phyloP scores from a whole-genome alignment of 1,284 basidiomycete species.

The Phylloporus sp. region DNA sequence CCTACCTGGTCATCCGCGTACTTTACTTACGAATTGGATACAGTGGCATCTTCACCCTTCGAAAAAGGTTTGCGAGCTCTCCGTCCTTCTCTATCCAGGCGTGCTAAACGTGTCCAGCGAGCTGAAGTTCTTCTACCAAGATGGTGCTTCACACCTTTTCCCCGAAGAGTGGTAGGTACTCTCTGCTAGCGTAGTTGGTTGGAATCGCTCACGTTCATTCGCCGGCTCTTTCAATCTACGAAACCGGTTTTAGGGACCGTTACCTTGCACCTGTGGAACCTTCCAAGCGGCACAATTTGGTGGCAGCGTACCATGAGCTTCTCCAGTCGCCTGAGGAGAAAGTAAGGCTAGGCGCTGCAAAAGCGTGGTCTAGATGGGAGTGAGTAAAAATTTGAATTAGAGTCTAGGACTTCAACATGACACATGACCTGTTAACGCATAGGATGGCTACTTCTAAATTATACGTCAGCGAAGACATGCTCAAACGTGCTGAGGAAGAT shows the following conservation, averaged over 20 bases:
- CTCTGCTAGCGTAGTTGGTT: not conserved
- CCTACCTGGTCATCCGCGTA: not conserved
- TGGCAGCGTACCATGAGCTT: constrained; percentile 84
- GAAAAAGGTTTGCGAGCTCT: constrained; percentile 58
- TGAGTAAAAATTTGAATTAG: constrained; percentile 42
- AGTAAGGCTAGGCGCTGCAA: constrained; percentile 73
- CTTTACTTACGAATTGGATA: constrained; percentile 2
- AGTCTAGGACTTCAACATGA: not conserved
- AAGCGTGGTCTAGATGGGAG: constrained; percentile 92
- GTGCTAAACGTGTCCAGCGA: constrained; percentile 54
- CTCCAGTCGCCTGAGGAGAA: constrained; percentile 79
- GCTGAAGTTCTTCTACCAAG: constrained; percentile 92
- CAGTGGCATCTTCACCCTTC: constrained; percentile 88
- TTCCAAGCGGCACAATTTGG: constrained; percentile 76
- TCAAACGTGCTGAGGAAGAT: constrained; percentile 75
- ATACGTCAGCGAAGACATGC: constrained; percentile 66
- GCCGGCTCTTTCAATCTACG: not conserved
- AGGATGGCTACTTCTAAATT: constrained; percentile 85
- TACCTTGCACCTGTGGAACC: constrained; percentile 84
- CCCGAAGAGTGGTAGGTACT: constrained; percentile 80
- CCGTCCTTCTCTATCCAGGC: not conserved
- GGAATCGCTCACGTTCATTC: not conserved
- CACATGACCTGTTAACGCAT: constrained; percentile 9
- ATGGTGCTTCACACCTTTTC: constrained; percentile 81
- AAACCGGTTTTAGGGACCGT: constrained; percentile 63